Percentiles rank a stretch among this genome's conserved stretches.
Evolutionary conservation across 345 rosid species (phyloP).

Genomic region (Conringia planisiliqua): DNA sequence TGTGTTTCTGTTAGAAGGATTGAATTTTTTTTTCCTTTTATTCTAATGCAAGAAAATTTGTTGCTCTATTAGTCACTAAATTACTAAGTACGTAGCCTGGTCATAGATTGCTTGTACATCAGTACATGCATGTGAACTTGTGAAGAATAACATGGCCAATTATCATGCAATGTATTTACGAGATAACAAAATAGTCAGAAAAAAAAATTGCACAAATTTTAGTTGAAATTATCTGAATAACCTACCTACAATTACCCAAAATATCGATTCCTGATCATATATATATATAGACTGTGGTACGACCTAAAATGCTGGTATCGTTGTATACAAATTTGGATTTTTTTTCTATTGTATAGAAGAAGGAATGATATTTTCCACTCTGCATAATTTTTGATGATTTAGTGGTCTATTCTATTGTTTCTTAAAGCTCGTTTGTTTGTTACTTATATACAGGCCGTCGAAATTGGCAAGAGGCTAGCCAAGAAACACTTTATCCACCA

Average conservation of each 20-base stretch:
- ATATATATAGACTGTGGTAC: no score
- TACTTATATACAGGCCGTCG: constrained; percentile 55
- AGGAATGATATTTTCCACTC: background rate
- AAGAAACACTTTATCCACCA: constrained; percentile 83
- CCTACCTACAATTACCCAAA: no score
- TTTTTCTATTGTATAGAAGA: background rate
- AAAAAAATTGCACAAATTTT: no score
- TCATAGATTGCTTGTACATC: background rate
- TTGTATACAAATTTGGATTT: background rate
- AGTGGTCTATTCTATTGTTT: background rate
- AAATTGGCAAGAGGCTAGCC: constrained; percentile 65
- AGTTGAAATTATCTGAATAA: no score
- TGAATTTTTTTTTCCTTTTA: background rate
- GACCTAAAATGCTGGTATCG: background rate
- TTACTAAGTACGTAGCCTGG: background rate
- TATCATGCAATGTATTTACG: background rate
- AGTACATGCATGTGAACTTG: background rate
- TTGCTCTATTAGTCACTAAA: background rate
- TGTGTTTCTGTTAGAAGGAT: background rate
- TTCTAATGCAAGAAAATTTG: background rate
- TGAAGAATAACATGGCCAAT: background rate
- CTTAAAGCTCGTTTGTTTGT: background rate
- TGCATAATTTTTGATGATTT: background rate
- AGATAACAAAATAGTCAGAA: background rate
- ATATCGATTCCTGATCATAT: no score